These are phyloP conservation scores for Paramecium pentaurelia DNA, from an alignment of 73 alveolate genomes.

Conservation along the genomic window DNA sequence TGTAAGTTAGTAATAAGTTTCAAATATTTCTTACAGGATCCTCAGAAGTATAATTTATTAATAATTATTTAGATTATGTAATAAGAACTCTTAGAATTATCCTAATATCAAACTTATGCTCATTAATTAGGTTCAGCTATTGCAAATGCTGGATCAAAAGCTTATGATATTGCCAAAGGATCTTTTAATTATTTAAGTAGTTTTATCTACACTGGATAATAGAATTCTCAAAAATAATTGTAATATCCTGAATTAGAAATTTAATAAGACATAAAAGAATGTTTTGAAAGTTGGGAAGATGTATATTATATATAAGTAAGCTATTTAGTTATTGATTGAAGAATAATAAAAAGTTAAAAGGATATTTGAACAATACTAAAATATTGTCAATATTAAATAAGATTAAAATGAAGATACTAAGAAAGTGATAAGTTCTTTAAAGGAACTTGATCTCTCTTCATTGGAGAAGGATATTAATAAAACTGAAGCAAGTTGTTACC, in stretches of 20 bases:
- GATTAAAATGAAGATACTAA: neutral
- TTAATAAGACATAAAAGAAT: neutral
- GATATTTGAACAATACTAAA: neutral
- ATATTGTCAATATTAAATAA: neutral
- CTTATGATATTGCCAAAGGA: constrained; percentile 1
- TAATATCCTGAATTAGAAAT: neutral
- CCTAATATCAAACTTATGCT: neutral
- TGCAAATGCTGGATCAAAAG: neutral
- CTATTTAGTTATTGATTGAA: neutral
- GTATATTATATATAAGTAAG: neutral
- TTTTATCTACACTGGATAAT: neutral
- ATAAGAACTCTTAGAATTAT: neutral
- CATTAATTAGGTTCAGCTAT: neutral
- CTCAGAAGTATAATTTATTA: neutral
- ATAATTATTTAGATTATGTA: neutral
- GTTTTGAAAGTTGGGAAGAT: constrained; percentile 32
- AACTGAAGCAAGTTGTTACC: neutral
- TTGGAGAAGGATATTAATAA: neutral
- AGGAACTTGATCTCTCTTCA: neutral
- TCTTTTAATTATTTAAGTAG: neutral
- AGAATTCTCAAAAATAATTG: neutral
- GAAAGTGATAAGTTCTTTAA: neutral
- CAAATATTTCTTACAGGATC: neutral
- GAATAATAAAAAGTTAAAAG: neutral
- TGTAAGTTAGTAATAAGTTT: neutral